Percentiles rank a stretch among this genome's conserved stretches.
phyloP scores from a whole-genome alignment of 495 filamentous ascomycete genomes.

The Penicilliopsis zonata region DNA sequence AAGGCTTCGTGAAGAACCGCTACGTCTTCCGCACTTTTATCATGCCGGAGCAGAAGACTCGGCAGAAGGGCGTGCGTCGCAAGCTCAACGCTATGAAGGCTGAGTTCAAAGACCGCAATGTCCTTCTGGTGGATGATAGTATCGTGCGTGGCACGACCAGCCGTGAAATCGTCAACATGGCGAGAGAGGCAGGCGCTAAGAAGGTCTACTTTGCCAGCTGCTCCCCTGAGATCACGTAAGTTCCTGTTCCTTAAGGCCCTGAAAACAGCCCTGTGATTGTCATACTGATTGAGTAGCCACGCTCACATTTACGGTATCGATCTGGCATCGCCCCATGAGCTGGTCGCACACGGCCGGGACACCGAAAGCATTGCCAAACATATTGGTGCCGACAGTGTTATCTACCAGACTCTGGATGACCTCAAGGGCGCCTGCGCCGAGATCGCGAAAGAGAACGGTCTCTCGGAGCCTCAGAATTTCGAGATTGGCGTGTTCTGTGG shows the following conservation, averaged over 20 bases:
- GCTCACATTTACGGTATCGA: slow-evolving; percentile 83
- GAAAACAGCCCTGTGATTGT: background rate
- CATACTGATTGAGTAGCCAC: slow-evolving; percentile 28
- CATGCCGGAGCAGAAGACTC: slow-evolving; percentile 76
- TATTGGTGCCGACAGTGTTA: slow-evolving; percentile 85
- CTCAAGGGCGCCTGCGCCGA: slow-evolving; percentile 71
- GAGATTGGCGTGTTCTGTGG: slow-evolving; percentile 98
- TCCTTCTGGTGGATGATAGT: slow-evolving; percentile 84
- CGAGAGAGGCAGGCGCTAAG: slow-evolving; percentile 76
- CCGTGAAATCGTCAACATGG: slow-evolving; percentile 88
- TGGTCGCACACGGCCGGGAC: slow-evolving; percentile 72
- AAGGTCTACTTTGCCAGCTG: slow-evolving; percentile 88
- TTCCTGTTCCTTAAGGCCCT: slow-evolving; percentile 1
- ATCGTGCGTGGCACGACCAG: slow-evolving; percentile 90
- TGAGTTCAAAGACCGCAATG: slow-evolving; percentile 75
- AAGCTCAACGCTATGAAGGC: slow-evolving; percentile 71
- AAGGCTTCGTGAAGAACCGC: slow-evolving; percentile 87
- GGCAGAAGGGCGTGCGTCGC: slow-evolving; percentile 52
- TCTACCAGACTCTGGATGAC: slow-evolving; percentile 81
- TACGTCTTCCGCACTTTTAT: slow-evolving; percentile 97
- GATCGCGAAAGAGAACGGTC: slow-evolving; percentile 42
- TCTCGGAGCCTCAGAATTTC: slow-evolving; percentile 47
- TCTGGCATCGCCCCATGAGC: slow-evolving; percentile 67
- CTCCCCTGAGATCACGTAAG: slow-evolving; percentile 68
- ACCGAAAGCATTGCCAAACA: slow-evolving; percentile 56